Base-by-base conservation (phyloP, 129 eudicot species). In the Chrysanthemum seticuspe region DNA sequence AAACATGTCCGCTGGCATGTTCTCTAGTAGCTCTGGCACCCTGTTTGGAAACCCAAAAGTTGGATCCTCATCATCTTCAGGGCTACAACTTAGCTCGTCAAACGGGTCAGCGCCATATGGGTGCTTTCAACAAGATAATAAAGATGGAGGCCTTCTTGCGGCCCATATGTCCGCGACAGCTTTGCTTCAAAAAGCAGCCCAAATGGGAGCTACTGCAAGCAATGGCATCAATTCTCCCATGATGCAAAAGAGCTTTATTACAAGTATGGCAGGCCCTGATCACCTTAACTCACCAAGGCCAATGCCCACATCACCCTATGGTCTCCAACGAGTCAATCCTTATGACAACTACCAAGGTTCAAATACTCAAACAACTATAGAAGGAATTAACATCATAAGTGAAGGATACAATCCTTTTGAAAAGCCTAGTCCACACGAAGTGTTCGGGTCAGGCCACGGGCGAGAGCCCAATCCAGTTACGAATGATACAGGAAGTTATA, bases 151-250 rank as follows among this genome's bases (percentile, higher is more conserved):
- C 27, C 80, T 65, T 8, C 53, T 81, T 2, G 79, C 87, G 6
- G 67, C 72, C 48, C 90, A 82, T 9, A 87, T 91, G 97, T 86
- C 97, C 2, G 97, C 97, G 0, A 91, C 97, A 11, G 97, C 97
- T 23, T 78, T 88, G 74, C 72, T 91, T 78, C 97, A 88, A 44
- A 86, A 91, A 64, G 95, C 97, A 3, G 97, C 97, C 44, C 84
- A 81, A 76, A 74, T 81, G 80, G 84, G 81, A 3, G 84, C 84
- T 12, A 81, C 74, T 0, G 80, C 95, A 4, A 87, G 87, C 68
- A 88, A 80, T 27, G 85, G 82, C 6, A 87, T 87, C 14, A 85
- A 85, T 72, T 87, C 91, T n/a, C 95, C 97, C 1, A 86, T 85
- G 91, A 88, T 88, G 87, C 97, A 91, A 67, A 84, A 86, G 81